Evolutionary conservation across 169 alveolate species (phyloP), one percentile per base, ranked within the genome.

Genomic region (Eimeria acervulina): DNA sequence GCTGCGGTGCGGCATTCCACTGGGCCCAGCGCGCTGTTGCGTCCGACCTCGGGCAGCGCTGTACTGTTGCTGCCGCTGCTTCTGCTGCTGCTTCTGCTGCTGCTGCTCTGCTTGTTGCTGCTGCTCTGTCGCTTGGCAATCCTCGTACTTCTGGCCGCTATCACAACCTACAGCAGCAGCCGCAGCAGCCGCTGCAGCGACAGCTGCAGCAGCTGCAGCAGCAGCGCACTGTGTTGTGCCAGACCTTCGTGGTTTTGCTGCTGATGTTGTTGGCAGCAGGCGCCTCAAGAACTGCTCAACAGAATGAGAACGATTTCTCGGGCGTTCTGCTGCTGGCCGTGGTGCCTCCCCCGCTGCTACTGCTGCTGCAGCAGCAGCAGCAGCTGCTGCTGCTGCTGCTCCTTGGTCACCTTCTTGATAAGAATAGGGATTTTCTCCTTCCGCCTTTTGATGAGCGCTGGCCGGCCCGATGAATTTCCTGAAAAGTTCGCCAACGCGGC

Each of bases 331-430:
- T 15, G 61, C 21, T 10, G 10, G 19, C 44, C 38, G 33, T 78
- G 33, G 61, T 2, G 61, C 88, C 23, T 55, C 55, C 23, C 61
- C 55, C 33, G 55, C 88, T 72, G 47, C 8, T 72, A 42, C 83
- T 72, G 83, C 83, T 72, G 83, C 83, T 72, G 83, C 83, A 19
- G 83, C 83, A 19, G 83, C 83, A 8, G 83, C 42, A 19, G 83
- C 83, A 19, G 83, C 83, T 72, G 83, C 28, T 17, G 40, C 83
- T 33, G 40, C 26, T n/a, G 83, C 42, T 19, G 21, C 76, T 21
- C 15, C 36, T 66, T 15, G 40, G 15, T 21, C 40, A 28, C 28
- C 28, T 15, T 21, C 40, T 7, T 66, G 76, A 26, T 26, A 28
- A 66, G 76, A 28, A 66, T 21, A 66, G 36, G 76, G 76, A 26